Evolutionary conservation across 345 rosid genomes (phyloP).

Genomic region (Acer saccharum): DNA sequence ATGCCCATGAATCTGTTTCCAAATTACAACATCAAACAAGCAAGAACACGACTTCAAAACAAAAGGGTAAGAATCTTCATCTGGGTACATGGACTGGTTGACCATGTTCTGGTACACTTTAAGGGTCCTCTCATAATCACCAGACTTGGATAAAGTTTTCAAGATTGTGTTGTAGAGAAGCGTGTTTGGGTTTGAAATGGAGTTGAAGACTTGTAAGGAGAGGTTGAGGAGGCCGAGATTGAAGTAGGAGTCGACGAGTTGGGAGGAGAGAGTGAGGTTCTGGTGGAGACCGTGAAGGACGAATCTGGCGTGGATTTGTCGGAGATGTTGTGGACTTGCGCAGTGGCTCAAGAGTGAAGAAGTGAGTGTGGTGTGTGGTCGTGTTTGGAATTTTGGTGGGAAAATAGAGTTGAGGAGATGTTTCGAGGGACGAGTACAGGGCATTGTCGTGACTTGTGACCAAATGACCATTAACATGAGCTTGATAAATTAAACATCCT

Average conservation of each 20-base stretch:
- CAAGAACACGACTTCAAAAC: conserved; percentile 37
- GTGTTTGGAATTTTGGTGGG: conserved; percentile 24
- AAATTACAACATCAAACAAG: conserved; percentile 29
- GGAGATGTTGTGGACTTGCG: conserved; percentile 32
- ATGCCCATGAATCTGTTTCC: conserved; percentile 37
- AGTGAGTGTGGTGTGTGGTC: conserved; percentile 15
- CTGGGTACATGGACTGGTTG: conserved; percentile 24
- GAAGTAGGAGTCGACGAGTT: conserved; percentile 42
- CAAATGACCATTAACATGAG: background rate
- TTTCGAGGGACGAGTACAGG: conserved; percentile 5
- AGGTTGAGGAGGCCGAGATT: conserved; percentile 33
- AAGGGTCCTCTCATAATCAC: background rate
- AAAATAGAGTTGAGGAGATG: background rate
- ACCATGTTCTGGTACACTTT: conserved; percentile 25
- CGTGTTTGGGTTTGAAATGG: background rate
- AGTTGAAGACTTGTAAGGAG: conserved; percentile 14
- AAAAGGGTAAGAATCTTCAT: conserved; percentile 35
- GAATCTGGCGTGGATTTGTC: conserved; percentile 47
- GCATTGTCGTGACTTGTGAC: conserved; percentile 9
- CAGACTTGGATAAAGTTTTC: background rate
- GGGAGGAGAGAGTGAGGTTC: conserved; percentile 34
- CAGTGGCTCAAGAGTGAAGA: conserved; percentile 42
- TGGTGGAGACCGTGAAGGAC: conserved; percentile 48
- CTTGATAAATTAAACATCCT: background rate
- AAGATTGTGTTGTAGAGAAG: conserved; percentile 1